Evolutionary conservation across 2,329 filamentous ascomycete species (phyloP), one percentile per base, ranked within the genome.

Genomic region (Biscogniauxia marginata): DNA sequence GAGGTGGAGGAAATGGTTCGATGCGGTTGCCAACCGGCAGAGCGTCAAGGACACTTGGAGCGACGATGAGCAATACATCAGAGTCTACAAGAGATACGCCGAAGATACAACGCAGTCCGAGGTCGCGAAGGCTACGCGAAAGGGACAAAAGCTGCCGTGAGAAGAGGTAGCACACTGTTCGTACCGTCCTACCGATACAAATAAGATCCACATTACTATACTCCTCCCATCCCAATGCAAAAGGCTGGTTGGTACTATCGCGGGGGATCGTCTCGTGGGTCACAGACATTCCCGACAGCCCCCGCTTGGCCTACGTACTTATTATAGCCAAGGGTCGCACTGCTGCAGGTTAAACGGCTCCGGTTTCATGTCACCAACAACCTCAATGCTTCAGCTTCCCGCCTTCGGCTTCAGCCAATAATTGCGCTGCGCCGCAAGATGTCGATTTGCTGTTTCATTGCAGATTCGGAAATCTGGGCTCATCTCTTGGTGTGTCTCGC

Each of bases 1-100:
- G 45, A 76, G 88, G 49, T 93, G 87, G 84, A 75, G 79, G 64
- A 77, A 68, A 52, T 93, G 88, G 87, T 72, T 81, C 24, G 75
- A 77, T 53, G 88, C 85, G 0, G 74, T 90, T 3, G 73, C 81
- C 55, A 69, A 73, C 5, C 79, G 87, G 58, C 75, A 81, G 65
- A 91, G 87, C 64, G 80, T 92, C 0, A 77, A 75, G 67, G 80
- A 86, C 60, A 93, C 88, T 0, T 84, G 81, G 73, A 92, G 88
- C 66, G 85, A 86, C 18, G 80, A 79, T 52, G 82, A 87, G 60
- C 74, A 84, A 66, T 92, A 91, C 68, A 70, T 89, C 58, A 79
- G 82, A 8, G 86, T 88, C 16, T 93, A 91, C 70, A 79, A 81
- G 71, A 72, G 84, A 57, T 89, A 88, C 74, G 85, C 85, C 0